Conservation (phyloP, 352 stramenopile genomes). For the Globisporangium takayamanum region DNA sequence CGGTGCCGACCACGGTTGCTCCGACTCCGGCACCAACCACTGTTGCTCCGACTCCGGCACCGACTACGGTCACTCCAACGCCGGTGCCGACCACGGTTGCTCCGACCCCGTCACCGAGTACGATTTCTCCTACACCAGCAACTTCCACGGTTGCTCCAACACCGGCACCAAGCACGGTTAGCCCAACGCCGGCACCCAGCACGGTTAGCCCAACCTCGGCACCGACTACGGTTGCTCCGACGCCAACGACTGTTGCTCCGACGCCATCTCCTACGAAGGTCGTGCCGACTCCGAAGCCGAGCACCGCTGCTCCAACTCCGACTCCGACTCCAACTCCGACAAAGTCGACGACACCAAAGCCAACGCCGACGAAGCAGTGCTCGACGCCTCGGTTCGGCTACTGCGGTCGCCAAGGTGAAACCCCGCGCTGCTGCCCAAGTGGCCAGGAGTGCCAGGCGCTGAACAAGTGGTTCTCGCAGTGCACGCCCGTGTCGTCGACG, state of each 20-base stretch:
- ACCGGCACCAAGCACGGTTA: not conserved
- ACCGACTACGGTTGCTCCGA: not conserved
- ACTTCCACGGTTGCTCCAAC: not conserved
- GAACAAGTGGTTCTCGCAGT: conserved; percentile 11
- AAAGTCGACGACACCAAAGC: not conserved
- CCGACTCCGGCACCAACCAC: too few species aligned
- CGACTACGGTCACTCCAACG: not conserved
- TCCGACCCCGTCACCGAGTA: not conserved
- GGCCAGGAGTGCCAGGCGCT: conserved; percentile 6
- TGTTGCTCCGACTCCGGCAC: not conserved
- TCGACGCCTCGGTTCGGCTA: conserved; percentile 8
- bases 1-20: not conserved
- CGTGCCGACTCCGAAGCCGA: not conserved
- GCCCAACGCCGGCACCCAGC: not conserved
- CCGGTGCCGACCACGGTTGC: not conserved
- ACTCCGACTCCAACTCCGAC: not conserved
- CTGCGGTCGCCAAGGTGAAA: conserved; percentile 5
- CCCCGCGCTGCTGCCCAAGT: conserved; percentile 1
- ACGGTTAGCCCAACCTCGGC: not conserved
- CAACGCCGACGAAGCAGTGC: conserved; percentile 5
- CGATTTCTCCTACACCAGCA: not conserved
- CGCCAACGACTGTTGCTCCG: not conserved
- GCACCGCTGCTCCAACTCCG: not conserved
- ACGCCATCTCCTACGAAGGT: not conserved
- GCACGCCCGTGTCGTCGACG: not conserved